Base-by-base conservation (phyloP, 192 early-diverging fungal species). In the Coemansia sp. region DNA sequence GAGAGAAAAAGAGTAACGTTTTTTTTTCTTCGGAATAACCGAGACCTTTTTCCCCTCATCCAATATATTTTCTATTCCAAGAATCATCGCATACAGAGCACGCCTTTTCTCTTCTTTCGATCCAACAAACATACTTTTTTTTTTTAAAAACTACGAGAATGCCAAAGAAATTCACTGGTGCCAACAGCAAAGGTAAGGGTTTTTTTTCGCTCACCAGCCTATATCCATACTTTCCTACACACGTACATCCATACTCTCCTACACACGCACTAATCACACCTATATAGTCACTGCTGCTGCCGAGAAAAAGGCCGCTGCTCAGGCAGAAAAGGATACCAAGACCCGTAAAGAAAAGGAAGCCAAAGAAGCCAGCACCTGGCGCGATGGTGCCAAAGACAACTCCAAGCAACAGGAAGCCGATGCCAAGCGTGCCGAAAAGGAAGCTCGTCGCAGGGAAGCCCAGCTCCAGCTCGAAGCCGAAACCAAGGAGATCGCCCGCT, bases 241-340 rank as follows among this genome's bases (percentile, higher is more conserved):
- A 46, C 39, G 26, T 47, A 23, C 23, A 11, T 6, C 17, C 64
- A 14, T 47, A 23, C 23, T 35, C 33, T 6, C 21, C 23, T 46
- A 17, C 35, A 16, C 17, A 46, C 39, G 26, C 26, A 40, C 37
- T 26, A 70, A n/a, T 6, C 26, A 1, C 16, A 6, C 4, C 35
- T 49, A 4, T 49, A 4, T 76, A 89, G 90, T 84, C 6, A 78
- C 77, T 26, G 88, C 90, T 11, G 92, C 92, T 8, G 92, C 91
- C 47, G 91, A 91, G 57, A 87, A 86, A 61, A 94, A 94, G 86
- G 86, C 88, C 3, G 87, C 83, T n/a, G 82, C 74, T 26, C 78
- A 90, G 64, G 86, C 80, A 35, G 91, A 87, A 60, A 88, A 90
- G 68, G 84, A 88, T 67, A 43, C 70, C 5, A 74, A 84, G 63